Conservation (phyloP, 345 rosid species). For the Brassica nigra region DNA sequence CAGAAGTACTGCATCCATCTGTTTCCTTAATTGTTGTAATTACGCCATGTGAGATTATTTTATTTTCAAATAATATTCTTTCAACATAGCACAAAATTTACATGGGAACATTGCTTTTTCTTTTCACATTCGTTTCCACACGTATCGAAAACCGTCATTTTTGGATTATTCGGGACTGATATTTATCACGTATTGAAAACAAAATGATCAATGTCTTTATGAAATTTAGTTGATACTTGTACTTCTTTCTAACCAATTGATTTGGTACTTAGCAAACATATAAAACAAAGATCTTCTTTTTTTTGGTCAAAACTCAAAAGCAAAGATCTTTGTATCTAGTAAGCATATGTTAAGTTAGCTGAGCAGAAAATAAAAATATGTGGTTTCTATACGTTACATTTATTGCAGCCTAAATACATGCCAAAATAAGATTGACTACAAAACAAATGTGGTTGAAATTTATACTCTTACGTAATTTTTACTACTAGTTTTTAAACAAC, state of each 20-base stretch:
- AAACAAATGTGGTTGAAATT: background rate
- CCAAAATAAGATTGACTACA: background rate
- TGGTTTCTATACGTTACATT: background rate
- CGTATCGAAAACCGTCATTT: background rate
- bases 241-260: background rate
- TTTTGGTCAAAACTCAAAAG: background rate
- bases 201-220: background rate
- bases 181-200: background rate
- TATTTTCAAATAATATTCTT: background rate
- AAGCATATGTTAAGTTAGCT: background rate
- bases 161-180: background rate
- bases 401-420: background rate
- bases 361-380: background rate
- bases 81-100: background rate
- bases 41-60: background rate
- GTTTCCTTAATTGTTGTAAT: background rate
- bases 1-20: background rate
- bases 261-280: background rate
- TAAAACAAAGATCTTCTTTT: background rate
- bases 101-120: background rate
- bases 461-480: background rate
- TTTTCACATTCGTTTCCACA: background rate
- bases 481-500: background rate
- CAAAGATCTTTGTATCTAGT: background rate
- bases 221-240: background rate